Evolutionary conservation across 495 filamentous ascomycete genomes (phyloP).

Genomic region (Penicillium paradoxum): DNA sequence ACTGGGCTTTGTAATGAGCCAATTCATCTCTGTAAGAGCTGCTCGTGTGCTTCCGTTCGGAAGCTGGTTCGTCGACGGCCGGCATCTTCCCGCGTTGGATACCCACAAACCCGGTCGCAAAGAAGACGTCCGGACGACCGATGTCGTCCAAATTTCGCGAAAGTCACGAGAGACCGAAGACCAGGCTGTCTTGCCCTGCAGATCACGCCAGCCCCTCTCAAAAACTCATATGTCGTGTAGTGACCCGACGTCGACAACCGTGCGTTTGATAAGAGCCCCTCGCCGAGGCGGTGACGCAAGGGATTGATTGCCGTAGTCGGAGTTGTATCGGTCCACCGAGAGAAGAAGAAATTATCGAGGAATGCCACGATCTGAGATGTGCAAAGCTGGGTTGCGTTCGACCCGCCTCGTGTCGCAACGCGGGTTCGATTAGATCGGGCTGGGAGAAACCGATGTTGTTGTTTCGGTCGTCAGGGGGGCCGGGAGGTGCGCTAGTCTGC

Average conservation of each 20-base stretch:
- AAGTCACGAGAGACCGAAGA: conserved; percentile 1
- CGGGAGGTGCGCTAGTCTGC: conserved; percentile 20
- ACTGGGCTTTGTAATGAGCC: conserved; percentile 91
- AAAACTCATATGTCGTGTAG: conserved; percentile 18
- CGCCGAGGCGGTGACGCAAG: conserved; percentile 42
- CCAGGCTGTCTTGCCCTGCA: conserved; percentile 7
- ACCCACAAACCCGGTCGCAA: conserved; percentile 27
- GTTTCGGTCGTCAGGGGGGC: conserved; percentile 27
- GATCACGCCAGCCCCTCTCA: conserved; percentile 6
- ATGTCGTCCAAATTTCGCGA: conserved; percentile 17
- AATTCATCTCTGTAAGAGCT: conserved; percentile 65
- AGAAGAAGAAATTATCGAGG: conserved; percentile 10
- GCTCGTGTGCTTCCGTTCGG: conserved; percentile 55
- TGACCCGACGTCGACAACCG: conserved; percentile 19
- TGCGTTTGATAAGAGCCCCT: conserved; percentile 35
- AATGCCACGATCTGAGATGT: conserved; percentile 1
- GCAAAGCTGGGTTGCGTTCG: conserved; percentile 2
- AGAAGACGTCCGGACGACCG: conserved; percentile 12
- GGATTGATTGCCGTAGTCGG: conserved; percentile 19
- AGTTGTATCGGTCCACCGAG: conserved; percentile 16
- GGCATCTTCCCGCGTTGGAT: conserved; percentile 41
- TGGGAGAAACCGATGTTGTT: conserved; percentile 21
- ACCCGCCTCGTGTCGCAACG: conserved; percentile 18
- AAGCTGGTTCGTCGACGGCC: conserved; percentile 59
- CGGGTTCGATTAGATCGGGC: conserved; percentile 25